A percentile compares a stretch with the other conserved stretches of the same genome.
Evolutionary conservation across 1,284 basidiomycete genomes (phyloP).

Genomic region (Ganoderma boninense): DNA sequence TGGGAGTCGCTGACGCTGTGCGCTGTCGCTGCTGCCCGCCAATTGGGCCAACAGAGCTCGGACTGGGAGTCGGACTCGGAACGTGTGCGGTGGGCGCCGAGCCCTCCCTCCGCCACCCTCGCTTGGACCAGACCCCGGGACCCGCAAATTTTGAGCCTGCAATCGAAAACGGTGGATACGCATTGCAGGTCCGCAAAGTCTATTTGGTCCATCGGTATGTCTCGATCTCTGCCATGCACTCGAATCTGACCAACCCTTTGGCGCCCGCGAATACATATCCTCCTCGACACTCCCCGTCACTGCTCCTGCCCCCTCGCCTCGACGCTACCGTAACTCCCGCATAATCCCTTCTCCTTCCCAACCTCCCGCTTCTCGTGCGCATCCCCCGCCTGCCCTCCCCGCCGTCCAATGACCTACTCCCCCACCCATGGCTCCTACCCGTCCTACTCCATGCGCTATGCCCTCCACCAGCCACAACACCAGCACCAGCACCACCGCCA

Average conservation of each 20-base stretch:
- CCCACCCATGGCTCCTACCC: slow-evolving; percentile 32
- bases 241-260: slow-evolving; percentile 27
- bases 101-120: slow-evolving; percentile 10
- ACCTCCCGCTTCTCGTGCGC: slow-evolving; percentile 3
- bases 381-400: not conserved
- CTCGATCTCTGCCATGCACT: slow-evolving; percentile 24
- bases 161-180: not conserved
- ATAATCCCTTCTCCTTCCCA: slow-evolving; percentile 28
- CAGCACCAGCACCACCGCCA: slow-evolving; percentile 14
- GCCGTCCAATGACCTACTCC: slow-evolving; percentile 35
- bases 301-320: slow-evolving; percentile 16
- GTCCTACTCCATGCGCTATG: slow-evolving; percentile 36
- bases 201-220: slow-evolving; percentile 21
- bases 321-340: slow-evolving; percentile 26
- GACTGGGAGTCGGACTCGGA: slow-evolving; percentile 9
- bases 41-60: slow-evolving; percentile 1
- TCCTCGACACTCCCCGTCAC: slow-evolving; percentile 11
- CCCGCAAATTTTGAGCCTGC: slow-evolving; percentile 32
- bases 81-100: slow-evolving; percentile 24
- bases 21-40: not conserved
- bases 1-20: slow-evolving; percentile 4
- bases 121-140: slow-evolving; percentile 31
- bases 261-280: slow-evolving; percentile 22
- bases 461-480: slow-evolving; percentile 30
- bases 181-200: not conserved